phyloP scores from a whole-genome alignment of 2,329 filamentous ascomycete genomes.

The Penicillium concentricum region DNA sequence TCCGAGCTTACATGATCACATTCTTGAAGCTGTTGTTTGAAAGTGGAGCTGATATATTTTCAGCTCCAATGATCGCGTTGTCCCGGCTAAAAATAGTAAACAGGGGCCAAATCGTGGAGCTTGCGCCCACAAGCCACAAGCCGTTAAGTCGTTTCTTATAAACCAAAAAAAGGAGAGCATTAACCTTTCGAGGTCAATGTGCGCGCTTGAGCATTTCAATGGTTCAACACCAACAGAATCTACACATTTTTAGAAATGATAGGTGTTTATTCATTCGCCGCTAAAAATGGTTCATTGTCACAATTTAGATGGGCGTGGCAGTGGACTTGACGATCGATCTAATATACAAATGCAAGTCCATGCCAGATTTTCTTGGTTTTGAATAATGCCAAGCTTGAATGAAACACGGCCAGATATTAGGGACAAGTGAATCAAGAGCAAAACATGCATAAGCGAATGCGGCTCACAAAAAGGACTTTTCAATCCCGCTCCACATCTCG shows the following conservation, averaged over 20 bases:
- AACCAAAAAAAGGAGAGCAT: neutral
- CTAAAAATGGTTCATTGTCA: neutral
- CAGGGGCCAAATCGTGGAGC: neutral
- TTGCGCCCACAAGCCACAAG: neutral
- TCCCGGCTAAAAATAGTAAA: conserved; percentile 7
- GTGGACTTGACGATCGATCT: neutral
- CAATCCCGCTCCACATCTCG: neutral
- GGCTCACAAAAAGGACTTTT: neutral
- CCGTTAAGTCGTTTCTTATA: neutral
- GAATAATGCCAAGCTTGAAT: too few relatives aligned
- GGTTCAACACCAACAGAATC: neutral
- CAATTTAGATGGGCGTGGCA: neutral
- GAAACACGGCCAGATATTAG: neutral
- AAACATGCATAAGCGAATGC: neutral
- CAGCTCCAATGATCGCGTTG: neutral
- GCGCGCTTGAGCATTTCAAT: neutral
- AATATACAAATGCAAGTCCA: neutral
- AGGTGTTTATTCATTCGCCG: neutral
- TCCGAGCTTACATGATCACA: conserved; percentile 3
- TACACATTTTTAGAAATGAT: too few relatives aligned
- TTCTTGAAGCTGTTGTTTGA: conserved; percentile 2
- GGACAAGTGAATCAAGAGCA: neutral
- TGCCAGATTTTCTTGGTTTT: neutral
- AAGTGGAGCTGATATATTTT: conserved; percentile 3
- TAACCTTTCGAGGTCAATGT: neutral